Base-by-base conservation (phyloP, 768 basidiomycete genomes). In the Mycena epipterygia region DNA sequence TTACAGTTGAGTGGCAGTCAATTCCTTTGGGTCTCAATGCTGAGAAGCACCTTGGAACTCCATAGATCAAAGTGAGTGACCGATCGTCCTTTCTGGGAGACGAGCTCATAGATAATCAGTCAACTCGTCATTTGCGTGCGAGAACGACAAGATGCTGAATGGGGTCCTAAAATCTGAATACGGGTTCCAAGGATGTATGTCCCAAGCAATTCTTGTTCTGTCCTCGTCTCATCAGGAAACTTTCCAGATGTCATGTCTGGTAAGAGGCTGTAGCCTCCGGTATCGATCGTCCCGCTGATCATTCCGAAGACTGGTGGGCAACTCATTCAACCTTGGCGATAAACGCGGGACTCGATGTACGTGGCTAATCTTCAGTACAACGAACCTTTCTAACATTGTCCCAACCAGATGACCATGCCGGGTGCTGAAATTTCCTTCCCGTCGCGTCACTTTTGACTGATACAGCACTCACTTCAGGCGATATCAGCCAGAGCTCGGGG, bases 321-420 rank as follows among this genome's bases (percentile, higher is more conserved):
- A 91, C 90, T 4, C 86, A 89, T 69, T 88, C 87, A 4, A 88
- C 86, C 5, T 66, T 85, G 5, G 86, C 89, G 1, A 88, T 88
- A 14, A 90, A 90, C 69, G 79, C 83, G 35, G 91, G 91, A 21
- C 84, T 92, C 16, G 91, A 92, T 75, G 91, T 89, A 64, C 60
- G 88, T 74, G 6, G 13, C 17, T 25, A 7, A 17, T 41, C n/a
- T 37, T 37, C 19, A 35, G 12, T 19, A 48, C n/a, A 58, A 2
- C 3, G 19, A 35, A 64, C n/a, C 30, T 44, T 6, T 58, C 35
- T 62, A 29, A 61, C 32, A 12, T 17, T 30, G 29, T 51, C 51
- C n/a, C 6, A 9, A 35, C 23, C 58, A 91, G 90, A 90, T 91
- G 91, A 90, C 89, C 0, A 92, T 92, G 91, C 91, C 91, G 55